Evolutionary conservation across 176 grass and related monocot species (phyloP).

Genomic region (Carex kokanica): DNA sequence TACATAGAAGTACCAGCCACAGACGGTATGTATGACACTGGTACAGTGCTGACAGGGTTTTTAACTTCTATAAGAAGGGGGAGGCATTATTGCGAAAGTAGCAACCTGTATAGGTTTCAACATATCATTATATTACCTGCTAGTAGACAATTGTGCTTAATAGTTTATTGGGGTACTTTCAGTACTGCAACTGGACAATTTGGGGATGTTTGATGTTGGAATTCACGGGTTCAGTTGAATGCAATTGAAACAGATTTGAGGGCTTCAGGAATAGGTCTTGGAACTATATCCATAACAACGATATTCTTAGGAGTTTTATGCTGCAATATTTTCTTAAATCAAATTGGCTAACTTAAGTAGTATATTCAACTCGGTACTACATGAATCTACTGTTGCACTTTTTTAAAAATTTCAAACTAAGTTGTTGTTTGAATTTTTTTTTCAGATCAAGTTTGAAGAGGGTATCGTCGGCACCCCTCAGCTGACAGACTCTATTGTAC

Average conservation of each 20-base stretch:
- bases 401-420: not conserved
- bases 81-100: not conserved
- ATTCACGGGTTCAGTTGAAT: slow-evolving; percentile 12
- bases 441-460: slow-evolving; percentile 92
- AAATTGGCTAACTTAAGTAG: not conserved
- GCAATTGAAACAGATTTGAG: not conserved
- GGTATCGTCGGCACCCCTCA: slow-evolving; percentile 84
- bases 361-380: not conserved
- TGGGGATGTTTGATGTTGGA: not conserved
- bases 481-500: slow-evolving; percentile 64
- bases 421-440: not conserved
- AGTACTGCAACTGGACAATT: not conserved
- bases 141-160: not conserved
- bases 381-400: not conserved
- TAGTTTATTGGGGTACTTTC: not conserved
- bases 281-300: not conserved
- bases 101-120: not conserved
- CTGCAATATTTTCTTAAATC: slow-evolving; percentile 6
- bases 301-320: not conserved
- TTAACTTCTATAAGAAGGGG: not conserved
- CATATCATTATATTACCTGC: not conserved
- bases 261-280: not conserved
- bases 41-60: not conserved
- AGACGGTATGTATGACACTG: not conserved
- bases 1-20: not conserved